Base-by-base conservation (phyloP, 352 stramenopile genomes). In the Phytophthora hibernalis region DNA sequence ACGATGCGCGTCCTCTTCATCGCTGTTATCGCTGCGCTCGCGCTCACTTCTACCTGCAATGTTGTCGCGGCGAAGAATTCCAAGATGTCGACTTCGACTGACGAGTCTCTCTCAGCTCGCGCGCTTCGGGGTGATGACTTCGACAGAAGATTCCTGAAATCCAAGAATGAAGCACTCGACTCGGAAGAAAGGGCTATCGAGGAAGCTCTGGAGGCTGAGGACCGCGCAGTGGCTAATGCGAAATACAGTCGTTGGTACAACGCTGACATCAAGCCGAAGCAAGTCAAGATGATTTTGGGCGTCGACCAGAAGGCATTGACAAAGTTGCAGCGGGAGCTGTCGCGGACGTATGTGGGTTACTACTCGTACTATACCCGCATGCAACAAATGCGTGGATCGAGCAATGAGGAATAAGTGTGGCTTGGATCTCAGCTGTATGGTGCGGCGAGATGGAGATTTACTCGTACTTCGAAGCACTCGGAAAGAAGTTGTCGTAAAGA, bases 341-440 rank as follows among this genome's bases (percentile, higher is more conserved):
- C 54, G 43, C 61, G 33, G 12, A n/a, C 63, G 15, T 68, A 68
- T 44, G 24, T 55, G 11, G 61, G 61, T 38, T 63, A 68, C 61
- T 47, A 47, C 10, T 68, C 61, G 33, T 68, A 30, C 61, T 68
- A 68, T 40, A 38, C 11, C 33, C 33, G n/a, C 33, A 38, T 38
- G 33, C 33, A 38, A 5, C 33, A 12, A 9, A 38, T n/a, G 33
- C 33, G 11, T 38, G 33, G 33, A 16, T 38, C 33, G 33, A 38
- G 33, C 11, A 12, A 38, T 38, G 5, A 16, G 13, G 33, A 38
- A 1, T 38, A 38, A 38, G 33, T 16, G 33, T 38, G 28, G 28
- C 6, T 31, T 31, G 28, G 7, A 10, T 28, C 24, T 28, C 24
- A 28, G 3, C 24, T 28, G 24, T 6, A 5, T 9, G 10, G 28